Evolutionary conservation across 192 early-diverging fungal species (phyloP).

Genomic region (Entophlyctis luteolus): DNA sequence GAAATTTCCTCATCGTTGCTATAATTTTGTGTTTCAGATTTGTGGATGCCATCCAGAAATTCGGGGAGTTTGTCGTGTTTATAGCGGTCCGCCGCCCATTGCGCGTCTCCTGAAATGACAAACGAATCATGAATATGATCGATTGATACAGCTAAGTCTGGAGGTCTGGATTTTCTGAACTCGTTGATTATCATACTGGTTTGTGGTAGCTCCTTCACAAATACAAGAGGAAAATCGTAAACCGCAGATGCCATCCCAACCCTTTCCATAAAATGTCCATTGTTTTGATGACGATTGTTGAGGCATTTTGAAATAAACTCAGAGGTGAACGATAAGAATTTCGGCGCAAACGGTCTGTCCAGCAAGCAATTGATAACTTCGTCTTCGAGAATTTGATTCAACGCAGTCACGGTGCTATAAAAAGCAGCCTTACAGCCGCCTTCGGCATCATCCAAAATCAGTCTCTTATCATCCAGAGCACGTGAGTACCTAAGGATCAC

Average conservation of each 20-base stretch:
- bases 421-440: slow-evolving; percentile 57
- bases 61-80: neutral
- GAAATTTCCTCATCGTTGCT: no score
- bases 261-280: no score
- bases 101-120: neutral
- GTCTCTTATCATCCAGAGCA: slow-evolving; percentile 30
- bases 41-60: neutral
- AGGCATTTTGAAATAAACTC: slow-evolving; percentile 1
- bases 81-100: neutral
- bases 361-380: slow-evolving; percentile 72
- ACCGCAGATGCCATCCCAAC: no score
- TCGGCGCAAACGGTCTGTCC: slow-evolving; percentile 27
- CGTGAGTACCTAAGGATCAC: slow-evolving; percentile 30
- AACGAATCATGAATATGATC: slow-evolving; percentile 4
- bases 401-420: slow-evolving; percentile 48
- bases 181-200: neutral
- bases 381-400: slow-evolving; percentile 66
- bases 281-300: neutral
- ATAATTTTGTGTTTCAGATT: neutral
- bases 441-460: slow-evolving; percentile 27
- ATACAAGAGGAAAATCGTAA: slow-evolving; percentile 2
- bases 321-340: neutral
- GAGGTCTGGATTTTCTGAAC: slow-evolving; percentile 5
- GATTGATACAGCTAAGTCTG: neutral
- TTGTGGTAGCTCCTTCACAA: neutral